phyloP scores from a whole-genome alignment of 2,329 filamentous ascomycete species.

The Aspergillus persii region DNA sequence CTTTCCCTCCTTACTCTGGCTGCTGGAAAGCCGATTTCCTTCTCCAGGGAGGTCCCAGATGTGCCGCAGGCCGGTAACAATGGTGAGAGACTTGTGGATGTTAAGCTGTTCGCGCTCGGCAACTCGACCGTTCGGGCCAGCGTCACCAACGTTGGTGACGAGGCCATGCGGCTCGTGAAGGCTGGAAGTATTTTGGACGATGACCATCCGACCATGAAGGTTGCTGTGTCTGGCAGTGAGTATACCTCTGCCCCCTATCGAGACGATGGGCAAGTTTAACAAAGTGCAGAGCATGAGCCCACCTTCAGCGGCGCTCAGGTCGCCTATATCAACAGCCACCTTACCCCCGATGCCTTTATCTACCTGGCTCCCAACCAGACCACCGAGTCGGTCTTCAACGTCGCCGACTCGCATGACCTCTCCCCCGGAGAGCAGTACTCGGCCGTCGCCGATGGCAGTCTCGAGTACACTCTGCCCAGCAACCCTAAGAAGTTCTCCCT shows the following conservation, averaged over 20 bases:
- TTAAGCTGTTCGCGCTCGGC: constrained; percentile 9
- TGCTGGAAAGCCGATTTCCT: constrained; percentile 18
- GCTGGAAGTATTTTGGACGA: constrained; percentile 14
- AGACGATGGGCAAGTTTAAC: not conserved
- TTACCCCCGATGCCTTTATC: constrained; percentile 12
- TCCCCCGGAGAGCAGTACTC: constrained; percentile 11
- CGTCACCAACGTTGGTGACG: constrained; percentile 10
- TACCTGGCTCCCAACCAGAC: constrained; percentile 14
- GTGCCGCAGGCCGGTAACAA: constrained; percentile 10
- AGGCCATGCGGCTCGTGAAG: constrained; percentile 12
- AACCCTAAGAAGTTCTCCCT: constrained; percentile 7
- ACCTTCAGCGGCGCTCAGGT: constrained; percentile 13
- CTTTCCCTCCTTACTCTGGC: constrained; percentile 14
- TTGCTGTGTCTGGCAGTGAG: constrained; percentile 11
- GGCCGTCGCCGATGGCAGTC: constrained; percentile 7
- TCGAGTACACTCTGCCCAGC: constrained; percentile 10
- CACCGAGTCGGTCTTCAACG: constrained; percentile 13
- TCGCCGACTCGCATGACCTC: constrained; percentile 13
- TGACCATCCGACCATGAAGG: constrained; percentile 13
- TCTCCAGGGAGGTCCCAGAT: constrained; percentile 12
- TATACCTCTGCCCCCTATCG: not conserved
- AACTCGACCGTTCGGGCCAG: constrained; percentile 13
- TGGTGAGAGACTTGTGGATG: constrained; percentile 8
- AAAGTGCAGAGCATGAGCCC: constrained; percentile 2
- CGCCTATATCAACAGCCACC: constrained; percentile 12